Evolutionary conservation across 129 eudicot genomes (phyloP).

Genomic region (Saposhnikovia divaricata): DNA sequence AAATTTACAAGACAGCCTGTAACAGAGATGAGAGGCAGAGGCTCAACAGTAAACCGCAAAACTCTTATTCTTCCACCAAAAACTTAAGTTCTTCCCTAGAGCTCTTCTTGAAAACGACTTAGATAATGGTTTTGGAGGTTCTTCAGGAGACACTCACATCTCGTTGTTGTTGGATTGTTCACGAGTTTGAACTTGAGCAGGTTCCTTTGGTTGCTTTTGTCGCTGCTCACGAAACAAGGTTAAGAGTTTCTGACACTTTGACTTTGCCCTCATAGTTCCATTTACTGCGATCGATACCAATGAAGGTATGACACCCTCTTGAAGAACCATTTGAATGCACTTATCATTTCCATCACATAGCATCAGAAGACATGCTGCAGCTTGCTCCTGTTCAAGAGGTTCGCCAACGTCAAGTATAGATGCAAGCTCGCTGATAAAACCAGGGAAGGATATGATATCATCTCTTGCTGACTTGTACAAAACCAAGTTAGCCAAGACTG

Average conservation of each 20-base stretch:
- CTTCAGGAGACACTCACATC: constrained; percentile 26
- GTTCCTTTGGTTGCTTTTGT: constrained; percentile 80
- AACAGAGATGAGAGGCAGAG: not conserved
- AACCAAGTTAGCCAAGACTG: constrained; percentile 65
- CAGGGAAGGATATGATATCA: constrained; percentile 40
- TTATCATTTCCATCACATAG: constrained; percentile 63
- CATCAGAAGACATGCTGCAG: constrained; percentile 66
- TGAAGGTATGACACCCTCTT: constrained; percentile 97
- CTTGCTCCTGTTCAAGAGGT: constrained; percentile 88
- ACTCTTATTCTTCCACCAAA: constrained; percentile 81
- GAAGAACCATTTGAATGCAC: constrained; percentile 84
- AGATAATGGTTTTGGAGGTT: constrained; percentile 38
- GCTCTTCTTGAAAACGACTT: constrained; percentile 62
- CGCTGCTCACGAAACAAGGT: constrained; percentile 87
- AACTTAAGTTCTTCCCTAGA: constrained; percentile 49
- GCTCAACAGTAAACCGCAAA: constrained; percentile 55
- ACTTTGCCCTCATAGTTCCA: constrained; percentile 79
- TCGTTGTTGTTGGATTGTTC: constrained; percentile 19
- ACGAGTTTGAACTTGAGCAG: constrained; percentile 31
- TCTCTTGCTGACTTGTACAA: constrained; percentile 45
- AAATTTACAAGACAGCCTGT: too few relatives aligned
- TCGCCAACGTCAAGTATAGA: constrained; percentile 63
- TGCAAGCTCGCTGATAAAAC: constrained; percentile 52
- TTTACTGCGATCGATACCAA: constrained; percentile 83
- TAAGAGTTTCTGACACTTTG: constrained; percentile 81